Percentiles rank a stretch among this genome's conserved stretches.
phyloP scores from a whole-genome alignment of 495 filamentous ascomycete genomes.

The Staphylotrichum longicolle region DNA sequence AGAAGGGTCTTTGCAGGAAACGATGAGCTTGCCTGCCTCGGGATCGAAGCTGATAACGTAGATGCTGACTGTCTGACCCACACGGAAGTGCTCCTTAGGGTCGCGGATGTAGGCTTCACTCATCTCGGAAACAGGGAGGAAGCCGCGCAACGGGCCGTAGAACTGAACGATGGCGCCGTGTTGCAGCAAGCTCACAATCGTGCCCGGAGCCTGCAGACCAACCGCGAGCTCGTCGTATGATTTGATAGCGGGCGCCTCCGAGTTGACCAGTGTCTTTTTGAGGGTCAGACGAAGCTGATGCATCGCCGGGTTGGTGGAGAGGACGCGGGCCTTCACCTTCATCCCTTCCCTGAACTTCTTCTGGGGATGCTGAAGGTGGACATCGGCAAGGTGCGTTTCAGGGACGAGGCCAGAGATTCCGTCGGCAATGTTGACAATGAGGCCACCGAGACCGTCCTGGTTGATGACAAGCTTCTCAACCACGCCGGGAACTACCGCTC shows the following conservation, averaged over 20 bases:
- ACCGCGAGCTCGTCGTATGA: slow-evolving; percentile 67
- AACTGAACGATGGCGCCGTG: slow-evolving; percentile 91
- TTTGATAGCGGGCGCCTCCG: slow-evolving; percentile 69
- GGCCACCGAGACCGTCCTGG: slow-evolving; percentile 66
- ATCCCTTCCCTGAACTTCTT: slow-evolving; percentile 90
- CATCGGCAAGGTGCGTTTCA: slow-evolving; percentile 83
- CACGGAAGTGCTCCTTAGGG: slow-evolving; percentile 80
- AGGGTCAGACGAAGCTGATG: slow-evolving; percentile 81
- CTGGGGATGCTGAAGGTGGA: slow-evolving; percentile 85
- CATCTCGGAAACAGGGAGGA: slow-evolving; percentile 93
- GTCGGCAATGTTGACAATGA: slow-evolving; percentile 80
- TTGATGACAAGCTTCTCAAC: slow-evolving; percentile 81
- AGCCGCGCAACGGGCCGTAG: slow-evolving; percentile 76
- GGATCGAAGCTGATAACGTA: slow-evolving; percentile 76
- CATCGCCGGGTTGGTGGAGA: slow-evolving; percentile 74
- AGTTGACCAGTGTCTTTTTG: slow-evolving; percentile 92
- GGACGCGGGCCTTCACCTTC: slow-evolving; percentile 75
- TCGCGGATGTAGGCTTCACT: slow-evolving; percentile 93
- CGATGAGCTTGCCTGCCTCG: slow-evolving; percentile 65
- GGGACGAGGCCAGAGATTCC: slow-evolving; percentile 84
- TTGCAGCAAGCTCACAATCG: slow-evolving; percentile 71
- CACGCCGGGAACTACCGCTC: slow-evolving; percentile 76
- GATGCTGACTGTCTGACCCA: slow-evolving; percentile 87
- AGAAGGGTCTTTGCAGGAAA: slow-evolving; percentile 89
- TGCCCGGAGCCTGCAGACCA: slow-evolving; percentile 76